Evolutionary conservation across 805 yeast species (phyloP).

Genomic region (Cephaloascus albidus): DNA sequence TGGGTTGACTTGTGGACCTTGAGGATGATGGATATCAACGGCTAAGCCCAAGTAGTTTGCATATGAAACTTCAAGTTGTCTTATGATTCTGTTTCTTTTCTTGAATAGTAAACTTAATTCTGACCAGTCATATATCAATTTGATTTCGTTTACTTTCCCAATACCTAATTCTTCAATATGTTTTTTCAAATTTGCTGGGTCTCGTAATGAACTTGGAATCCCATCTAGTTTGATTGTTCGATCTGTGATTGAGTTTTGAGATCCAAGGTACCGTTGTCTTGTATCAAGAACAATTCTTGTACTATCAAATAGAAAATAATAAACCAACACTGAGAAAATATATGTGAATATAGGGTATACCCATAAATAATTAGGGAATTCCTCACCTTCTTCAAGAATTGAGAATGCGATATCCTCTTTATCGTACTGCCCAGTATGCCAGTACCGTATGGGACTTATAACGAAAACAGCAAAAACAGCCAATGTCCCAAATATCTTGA

Average conservation of each 20-base stretch:
- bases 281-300: slow-evolving; percentile 41
- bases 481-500: slow-evolving; percentile 31
- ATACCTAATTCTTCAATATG: slow-evolving; percentile 48
- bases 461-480: slow-evolving; percentile 37
- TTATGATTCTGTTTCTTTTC: slow-evolving; percentile 18
- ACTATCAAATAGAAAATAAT: slow-evolving; percentile 31
- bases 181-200: slow-evolving; percentile 30
- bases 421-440: slow-evolving; percentile 39
- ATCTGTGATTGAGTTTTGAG: slow-evolving; percentile 52
- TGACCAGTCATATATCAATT: slow-evolving; percentile 36
- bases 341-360: slow-evolving; percentile 50
- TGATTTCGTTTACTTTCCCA: slow-evolving; percentile 43
- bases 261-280: slow-evolving; percentile 48
- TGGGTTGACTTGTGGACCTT: neutral
- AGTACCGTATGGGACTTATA: slow-evolving; percentile 44
- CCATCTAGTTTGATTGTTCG: slow-evolving; percentile 47
- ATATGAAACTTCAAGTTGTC: slow-evolving; percentile 29
- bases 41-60: slow-evolving; percentile 31
- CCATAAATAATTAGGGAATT: slow-evolving; percentile 36
- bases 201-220: slow-evolving; percentile 37
- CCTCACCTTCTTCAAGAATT: slow-evolving; percentile 21
- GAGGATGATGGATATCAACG: slow-evolving; percentile 23
- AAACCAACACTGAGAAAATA: slow-evolving; percentile 38
- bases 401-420: slow-evolving; percentile 23
- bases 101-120: slow-evolving; percentile 28